These are phyloP conservation scores for Angomonas ambiguus DNA, from an alignment of 208 protist species.

Conservation along the genomic window DNA sequence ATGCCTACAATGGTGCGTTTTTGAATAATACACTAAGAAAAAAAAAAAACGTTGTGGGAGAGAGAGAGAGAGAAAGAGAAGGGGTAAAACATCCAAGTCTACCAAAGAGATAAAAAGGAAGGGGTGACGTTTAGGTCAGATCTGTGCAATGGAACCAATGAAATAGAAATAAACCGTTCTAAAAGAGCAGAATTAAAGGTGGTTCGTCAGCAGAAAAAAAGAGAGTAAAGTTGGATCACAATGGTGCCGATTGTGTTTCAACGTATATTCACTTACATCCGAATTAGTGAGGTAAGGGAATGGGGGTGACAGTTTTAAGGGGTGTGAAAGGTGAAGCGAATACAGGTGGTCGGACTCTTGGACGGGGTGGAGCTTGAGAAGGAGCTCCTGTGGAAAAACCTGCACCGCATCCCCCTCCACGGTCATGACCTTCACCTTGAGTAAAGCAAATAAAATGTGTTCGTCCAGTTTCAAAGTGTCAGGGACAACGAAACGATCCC, in stretches of 20 bases:
- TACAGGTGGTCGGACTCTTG: background rate
- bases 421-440: background rate
- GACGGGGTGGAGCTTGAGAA: background rate
- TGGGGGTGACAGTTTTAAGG: background rate
- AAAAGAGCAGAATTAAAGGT: background rate
- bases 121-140: no score
- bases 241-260: background rate
- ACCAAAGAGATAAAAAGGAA: no score
- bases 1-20: background rate
- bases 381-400: background rate
- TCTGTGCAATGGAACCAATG: no score
- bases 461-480: background rate
- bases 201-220: background rate
- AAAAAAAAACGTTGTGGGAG: background rate
- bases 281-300: background rate
- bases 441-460: background rate
- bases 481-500: background rate
- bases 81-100: background rate
- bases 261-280: background rate
- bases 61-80: background rate
- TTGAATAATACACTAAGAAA: background rate
- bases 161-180: no score
- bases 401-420: background rate
- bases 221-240: background rate
- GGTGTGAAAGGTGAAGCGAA: background rate